Percentiles rank a stretch among this genome's conserved stretches.
phyloP scores from a whole-genome alignment of 2,329 filamentous ascomycete genomes.

The Clonostachys rosea region DNA sequence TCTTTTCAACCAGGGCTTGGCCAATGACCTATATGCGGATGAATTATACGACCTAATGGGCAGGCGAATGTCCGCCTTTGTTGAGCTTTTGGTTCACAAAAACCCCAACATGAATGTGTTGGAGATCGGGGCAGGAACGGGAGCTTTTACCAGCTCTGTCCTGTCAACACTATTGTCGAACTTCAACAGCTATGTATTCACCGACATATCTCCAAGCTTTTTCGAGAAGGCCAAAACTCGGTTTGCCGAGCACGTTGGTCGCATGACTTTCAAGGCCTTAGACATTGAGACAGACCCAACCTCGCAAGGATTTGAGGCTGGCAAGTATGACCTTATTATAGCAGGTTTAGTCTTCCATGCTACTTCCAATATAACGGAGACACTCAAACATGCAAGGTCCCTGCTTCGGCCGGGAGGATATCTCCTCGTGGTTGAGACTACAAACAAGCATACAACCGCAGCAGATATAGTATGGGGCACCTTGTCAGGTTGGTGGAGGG shows the following conservation, averaged over 20 bases:
- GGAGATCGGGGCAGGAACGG: conserved; percentile 34
- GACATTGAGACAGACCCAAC: conserved; percentile 7
- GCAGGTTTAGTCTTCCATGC: conserved; percentile 15
- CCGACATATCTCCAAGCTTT: conserved; percentile 25
- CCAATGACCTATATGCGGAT: neutral
- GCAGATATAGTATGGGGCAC: conserved; percentile 12
- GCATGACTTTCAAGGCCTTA: conserved; percentile 11
- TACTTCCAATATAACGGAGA: conserved; percentile 10
- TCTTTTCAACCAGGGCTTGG: neutral
- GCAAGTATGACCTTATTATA: conserved; percentile 22
- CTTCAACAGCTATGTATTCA: conserved; percentile 22
- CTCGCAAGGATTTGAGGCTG: neutral
- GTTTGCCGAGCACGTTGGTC: neutral
- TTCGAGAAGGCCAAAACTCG: conserved; percentile 13
- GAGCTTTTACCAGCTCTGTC: conserved; percentile 25
- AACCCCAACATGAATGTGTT: conserved; percentile 15
- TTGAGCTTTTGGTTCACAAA: neutral
- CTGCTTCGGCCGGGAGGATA: conserved; percentile 15
- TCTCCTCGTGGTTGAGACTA: conserved; percentile 12
- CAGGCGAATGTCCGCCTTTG: neutral
- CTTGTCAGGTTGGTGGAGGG: conserved; percentile 24
- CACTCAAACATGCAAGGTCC: neutral
- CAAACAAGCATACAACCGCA: neutral
- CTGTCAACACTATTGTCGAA: conserved; percentile 18
- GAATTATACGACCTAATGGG: too few relatives aligned